Evolutionary conservation across 176 grass and related monocot genomes (phyloP).

Genomic region (Zizania latifolia): DNA sequence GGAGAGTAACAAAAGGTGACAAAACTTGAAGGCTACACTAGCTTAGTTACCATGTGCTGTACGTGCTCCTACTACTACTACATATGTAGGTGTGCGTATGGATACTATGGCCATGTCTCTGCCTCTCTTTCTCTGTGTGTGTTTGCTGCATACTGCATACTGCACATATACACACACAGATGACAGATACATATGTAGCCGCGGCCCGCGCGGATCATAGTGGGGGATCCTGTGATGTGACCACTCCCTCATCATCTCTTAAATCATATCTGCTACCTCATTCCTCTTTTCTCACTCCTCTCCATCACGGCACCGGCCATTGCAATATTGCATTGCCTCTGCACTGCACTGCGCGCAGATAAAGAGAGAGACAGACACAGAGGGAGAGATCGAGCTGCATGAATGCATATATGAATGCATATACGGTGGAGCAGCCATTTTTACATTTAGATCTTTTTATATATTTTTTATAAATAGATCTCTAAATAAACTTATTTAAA

Average conservation of each 20-base stretch:
- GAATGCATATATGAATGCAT: neutral
- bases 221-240: constrained; percentile 34
- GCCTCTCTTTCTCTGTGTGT: neutral
- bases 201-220: constrained; percentile 9
- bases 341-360: neutral
- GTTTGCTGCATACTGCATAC: neutral
- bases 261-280: constrained; percentile 43
- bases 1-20: constrained; percentile 5
- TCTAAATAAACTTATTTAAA: no score
- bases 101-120: constrained; percentile 22
- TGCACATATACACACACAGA: neutral
- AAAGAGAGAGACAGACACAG: neutral
- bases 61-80: neutral
- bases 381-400: neutral
- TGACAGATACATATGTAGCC: neutral
- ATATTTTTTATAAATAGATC: no score
- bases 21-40: constrained; percentile 1
- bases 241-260: constrained; percentile 58
- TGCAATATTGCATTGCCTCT: neutral
- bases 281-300: constrained; percentile 21
- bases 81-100: constrained; percentile 25
- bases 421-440: no score
- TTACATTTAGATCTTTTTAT: no score
- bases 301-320: constrained; percentile 30
- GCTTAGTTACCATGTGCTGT: neutral